Percentiles rank a stretch among this genome's conserved stretches.
Evolutionary conservation across 192 early-diverging fungal species (phyloP).

Genomic region (Chytriomyces confervae): DNA sequence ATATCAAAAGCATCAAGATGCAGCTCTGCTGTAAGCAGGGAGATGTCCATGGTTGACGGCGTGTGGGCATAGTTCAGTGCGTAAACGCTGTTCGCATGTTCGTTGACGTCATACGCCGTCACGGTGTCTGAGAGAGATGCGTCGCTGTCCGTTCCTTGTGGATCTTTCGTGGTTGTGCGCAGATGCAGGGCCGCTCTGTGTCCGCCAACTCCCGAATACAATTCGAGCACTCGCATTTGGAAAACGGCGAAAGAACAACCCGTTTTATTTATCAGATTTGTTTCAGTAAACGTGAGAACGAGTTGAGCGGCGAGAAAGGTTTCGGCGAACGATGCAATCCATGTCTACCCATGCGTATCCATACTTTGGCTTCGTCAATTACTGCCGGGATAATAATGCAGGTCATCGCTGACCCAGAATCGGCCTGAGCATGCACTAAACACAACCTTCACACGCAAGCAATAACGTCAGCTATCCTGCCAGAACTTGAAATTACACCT

Average conservation of each 20-base stretch:
- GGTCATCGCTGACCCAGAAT: too few species aligned
- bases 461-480: constrained; percentile 34
- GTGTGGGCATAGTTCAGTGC: constrained; percentile 40
- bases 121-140: constrained; percentile 39
- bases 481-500: constrained; percentile 45
- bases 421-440: too few species aligned
- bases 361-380: too few species aligned
- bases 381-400: too few species aligned
- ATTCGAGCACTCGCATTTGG: constrained; percentile 40
- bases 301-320: background rate
- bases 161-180: constrained; percentile 39
- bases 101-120: constrained; percentile 85
- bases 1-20: constrained; percentile 47
- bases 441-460: too few species aligned
- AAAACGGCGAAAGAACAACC: background rate
- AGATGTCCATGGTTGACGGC: constrained; percentile 32
- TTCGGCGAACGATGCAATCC: background rate
- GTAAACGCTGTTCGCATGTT: constrained; percentile 72
- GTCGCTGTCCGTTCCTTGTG: constrained; percentile 43
- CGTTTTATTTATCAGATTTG: background rate
- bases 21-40: constrained; percentile 11
- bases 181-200: constrained; percentile 46
- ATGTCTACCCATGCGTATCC: too few species aligned
- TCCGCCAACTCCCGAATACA: constrained; percentile 69
- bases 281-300: background rate